Evolutionary conservation across 768 basidiomycete species (phyloP), one percentile per base, ranked within the genome.

Genomic region (Strobilomyces dryophilus): DNA sequence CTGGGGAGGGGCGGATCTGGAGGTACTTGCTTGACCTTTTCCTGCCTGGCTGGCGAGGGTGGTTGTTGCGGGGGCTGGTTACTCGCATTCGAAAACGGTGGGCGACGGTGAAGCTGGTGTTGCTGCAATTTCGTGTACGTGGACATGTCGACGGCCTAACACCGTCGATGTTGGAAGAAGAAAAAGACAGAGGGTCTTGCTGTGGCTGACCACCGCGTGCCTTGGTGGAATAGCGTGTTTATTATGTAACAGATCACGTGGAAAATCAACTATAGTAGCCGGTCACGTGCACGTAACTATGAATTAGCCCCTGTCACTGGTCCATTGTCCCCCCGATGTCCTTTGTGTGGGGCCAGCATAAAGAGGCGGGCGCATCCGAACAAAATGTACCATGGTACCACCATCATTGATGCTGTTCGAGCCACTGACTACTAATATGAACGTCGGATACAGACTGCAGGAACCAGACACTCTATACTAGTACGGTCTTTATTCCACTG

Each of bases 1-100:
- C 89, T 79, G 34, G 86, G 84, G 15, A 92, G 67, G 9, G 89
- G 90, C 1, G 88, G 86, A 8, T 83, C 84, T 1, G 70, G 46
- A 1, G 79, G 74, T 5, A 60, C 55, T 42, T 72, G 66, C 57
- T 73, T 70, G 45, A 74, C 73, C 42, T 63, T 69, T 36, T 77
- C 72, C 5, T 67, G 72, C 36, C 66, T 70, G 52, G 74, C 73
- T 7, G 73, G 72, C 5, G 62, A 57, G 1, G 74, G 62, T 4
- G 67, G 60, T 20, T 57, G 65, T 1, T 27, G 31, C 29, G 60
- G 73, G 24, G 53, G 63, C 47, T 73, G 68, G 62, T 73, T 73
- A 61, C 67, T 73, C 26, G 76, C 66, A 55, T 74, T 77, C 7
- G 71, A 58, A 45, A 79, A 70, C 0, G 79, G 79, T n/a, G 70